Evolutionary conservation across 1,284 basidiomycete species (phyloP).

Genomic region (Earliella scabrosa): DNA sequence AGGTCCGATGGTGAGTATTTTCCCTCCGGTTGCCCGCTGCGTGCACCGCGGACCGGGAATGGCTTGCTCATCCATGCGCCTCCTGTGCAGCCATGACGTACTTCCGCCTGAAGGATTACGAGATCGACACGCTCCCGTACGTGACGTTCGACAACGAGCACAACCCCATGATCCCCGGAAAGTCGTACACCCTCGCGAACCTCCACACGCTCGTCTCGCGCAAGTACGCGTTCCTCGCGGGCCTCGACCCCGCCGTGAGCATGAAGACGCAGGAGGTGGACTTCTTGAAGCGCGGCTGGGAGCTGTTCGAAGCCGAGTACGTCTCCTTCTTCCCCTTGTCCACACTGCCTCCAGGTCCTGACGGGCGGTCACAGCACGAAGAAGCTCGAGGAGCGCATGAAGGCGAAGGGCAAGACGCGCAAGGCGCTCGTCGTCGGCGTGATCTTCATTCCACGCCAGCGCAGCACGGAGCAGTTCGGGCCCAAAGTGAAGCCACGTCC

Average conservation of each 20-base stretch:
- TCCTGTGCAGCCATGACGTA: slow-evolving; percentile 2
- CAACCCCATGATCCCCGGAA: background rate
- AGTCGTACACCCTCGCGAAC: slow-evolving; percentile 4
- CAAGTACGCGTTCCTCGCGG: slow-evolving; percentile 10
- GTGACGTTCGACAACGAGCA: slow-evolving; percentile 4
- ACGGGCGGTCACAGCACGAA: background rate
- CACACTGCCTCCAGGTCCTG: background rate
- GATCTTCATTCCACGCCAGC: background rate
- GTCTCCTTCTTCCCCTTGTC: background rate
- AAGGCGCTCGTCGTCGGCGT: background rate
- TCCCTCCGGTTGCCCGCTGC: background rate
- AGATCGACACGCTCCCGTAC: slow-evolving; percentile 10
- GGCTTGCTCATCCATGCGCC: background rate
- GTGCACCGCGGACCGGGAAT: background rate
- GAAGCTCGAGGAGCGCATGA: slow-evolving; percentile 2
- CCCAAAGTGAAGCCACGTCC: slow-evolving; percentile 2
- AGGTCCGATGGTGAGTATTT: slow-evolving; percentile 5
- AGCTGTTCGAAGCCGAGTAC: slow-evolving; percentile 5
- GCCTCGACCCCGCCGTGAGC: slow-evolving; percentile 1
- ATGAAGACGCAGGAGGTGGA: slow-evolving; percentile 4
- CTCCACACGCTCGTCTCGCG: slow-evolving; percentile 9
- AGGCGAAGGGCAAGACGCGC: slow-evolving; percentile 1
- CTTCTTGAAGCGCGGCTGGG: slow-evolving; percentile 6
- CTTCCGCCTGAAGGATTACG: slow-evolving; percentile 5
- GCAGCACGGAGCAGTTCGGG: background rate